Evolutionary conservation across 2,329 filamentous ascomycete genomes (phyloP).

Genomic region (Alternaria novae-zelandiae): DNA sequence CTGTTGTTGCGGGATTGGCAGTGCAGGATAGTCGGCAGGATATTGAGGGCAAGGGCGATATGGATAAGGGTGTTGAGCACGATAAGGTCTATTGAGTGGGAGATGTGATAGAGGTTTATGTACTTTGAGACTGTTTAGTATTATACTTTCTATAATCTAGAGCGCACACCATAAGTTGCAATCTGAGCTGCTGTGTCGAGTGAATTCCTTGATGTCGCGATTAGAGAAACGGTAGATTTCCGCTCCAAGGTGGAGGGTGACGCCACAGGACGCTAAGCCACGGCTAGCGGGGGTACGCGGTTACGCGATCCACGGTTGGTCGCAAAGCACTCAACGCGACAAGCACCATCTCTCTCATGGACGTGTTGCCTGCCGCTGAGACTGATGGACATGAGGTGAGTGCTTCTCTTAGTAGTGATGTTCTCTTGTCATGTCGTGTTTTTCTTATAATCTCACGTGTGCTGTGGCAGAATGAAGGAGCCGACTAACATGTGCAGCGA

Average conservation of each 20-base stretch:
- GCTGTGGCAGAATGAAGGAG: background rate
- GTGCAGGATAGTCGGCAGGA: constrained; percentile 39
- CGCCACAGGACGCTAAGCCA: constrained; percentile 14
- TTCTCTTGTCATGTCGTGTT: background rate
- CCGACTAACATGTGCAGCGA: constrained; percentile 26
- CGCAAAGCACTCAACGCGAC: constrained; percentile 28
- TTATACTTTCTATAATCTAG: background rate
- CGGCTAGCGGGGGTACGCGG: constrained; percentile 15
- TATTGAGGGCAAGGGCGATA: constrained; percentile 29
- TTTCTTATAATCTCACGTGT: background rate
- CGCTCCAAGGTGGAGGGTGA: background rate
- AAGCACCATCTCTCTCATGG: constrained; percentile 23
- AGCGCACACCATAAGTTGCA: no score
- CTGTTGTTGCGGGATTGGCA: constrained; percentile 40
- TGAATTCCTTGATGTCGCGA: no score
- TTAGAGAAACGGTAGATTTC: background rate
- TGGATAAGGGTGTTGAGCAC: constrained; percentile 19
- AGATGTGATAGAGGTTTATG: background rate
- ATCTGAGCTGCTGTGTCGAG: no score
- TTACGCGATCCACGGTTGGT: constrained; percentile 3
- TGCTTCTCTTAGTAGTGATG: background rate
- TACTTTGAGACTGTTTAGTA: background rate
- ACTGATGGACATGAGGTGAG: constrained; percentile 29
- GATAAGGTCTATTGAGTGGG: background rate
- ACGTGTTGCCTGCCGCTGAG: constrained; percentile 19